These are phyloP conservation scores for Diplodia scrobiculata DNA, from an alignment of 2,329 filamentous ascomycete species.

Conservation along the genomic window DNA sequence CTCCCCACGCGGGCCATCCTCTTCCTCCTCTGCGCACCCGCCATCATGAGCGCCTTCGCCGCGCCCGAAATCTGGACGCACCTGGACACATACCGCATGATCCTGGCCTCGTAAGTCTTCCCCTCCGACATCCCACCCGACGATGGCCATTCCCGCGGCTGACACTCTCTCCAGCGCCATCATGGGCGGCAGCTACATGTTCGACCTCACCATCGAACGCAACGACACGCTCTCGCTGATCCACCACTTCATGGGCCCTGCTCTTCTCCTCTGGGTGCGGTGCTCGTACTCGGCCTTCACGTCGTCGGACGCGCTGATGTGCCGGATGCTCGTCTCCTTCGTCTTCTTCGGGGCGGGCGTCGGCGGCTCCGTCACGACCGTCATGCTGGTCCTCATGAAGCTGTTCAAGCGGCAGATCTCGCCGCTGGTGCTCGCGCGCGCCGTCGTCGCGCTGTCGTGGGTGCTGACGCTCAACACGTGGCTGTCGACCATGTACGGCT, in stretches of 20 bases:
- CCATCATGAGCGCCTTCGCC: slow-evolving; percentile 12
- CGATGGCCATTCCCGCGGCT: background rate
- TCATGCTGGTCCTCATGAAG: slow-evolving; percentile 22
- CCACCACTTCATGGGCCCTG: slow-evolving; percentile 15
- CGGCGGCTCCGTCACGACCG: slow-evolving; percentile 5
- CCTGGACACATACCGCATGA: slow-evolving; percentile 12
- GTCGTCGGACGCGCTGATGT: slow-evolving; percentile 1
- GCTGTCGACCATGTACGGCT: slow-evolving; percentile 12
- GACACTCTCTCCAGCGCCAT: background rate
- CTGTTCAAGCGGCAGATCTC: background rate
- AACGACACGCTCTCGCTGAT: slow-evolving; percentile 1
- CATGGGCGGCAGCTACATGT: slow-evolving; percentile 21
- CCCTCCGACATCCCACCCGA: no score
- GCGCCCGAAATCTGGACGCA: slow-evolving; percentile 5
- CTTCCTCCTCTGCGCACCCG: slow-evolving; percentile 1
- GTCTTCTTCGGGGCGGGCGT: slow-evolving; percentile 14
- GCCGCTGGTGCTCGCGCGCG: background rate
- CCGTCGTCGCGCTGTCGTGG: slow-evolving; percentile 3
- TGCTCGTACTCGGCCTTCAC: background rate
- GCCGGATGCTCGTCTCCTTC: slow-evolving; percentile 2
- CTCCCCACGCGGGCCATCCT: slow-evolving; percentile 5
- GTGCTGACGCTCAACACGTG: slow-evolving; percentile 5
- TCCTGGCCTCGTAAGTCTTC: background rate
- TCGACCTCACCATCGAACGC: slow-evolving; percentile 9
- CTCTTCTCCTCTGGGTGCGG: background rate